Evolutionary conservation across 768 basidiomycete species (phyloP).

Genomic region (Trametes elegans): DNA sequence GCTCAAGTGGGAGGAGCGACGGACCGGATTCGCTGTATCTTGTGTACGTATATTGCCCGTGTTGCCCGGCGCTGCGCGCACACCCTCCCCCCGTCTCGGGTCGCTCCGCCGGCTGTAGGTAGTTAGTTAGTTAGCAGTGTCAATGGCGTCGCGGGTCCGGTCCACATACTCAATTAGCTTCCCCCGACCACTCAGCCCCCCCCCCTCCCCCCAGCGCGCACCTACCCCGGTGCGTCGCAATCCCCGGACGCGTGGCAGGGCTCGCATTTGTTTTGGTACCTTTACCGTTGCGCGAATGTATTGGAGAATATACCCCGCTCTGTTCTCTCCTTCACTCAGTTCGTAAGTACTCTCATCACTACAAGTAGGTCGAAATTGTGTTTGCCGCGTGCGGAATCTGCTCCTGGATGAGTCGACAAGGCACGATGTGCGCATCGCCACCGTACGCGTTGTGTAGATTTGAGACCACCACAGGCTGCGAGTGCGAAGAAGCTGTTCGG

Average conservation of each 20-base stretch:
- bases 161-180: conserved; percentile 6
- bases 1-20: neutral
- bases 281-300: conserved; percentile 12
- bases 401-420: neutral
- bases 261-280: neutral
- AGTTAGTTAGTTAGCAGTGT: conserved; percentile 4
- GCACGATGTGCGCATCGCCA: neutral
- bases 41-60: conserved; percentile 16
- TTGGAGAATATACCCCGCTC: conserved; percentile 15
- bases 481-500: too few relatives aligned
- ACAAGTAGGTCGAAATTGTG: too few relatives aligned
- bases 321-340: neutral
- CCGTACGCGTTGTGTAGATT: too few relatives aligned
- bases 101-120: neutral
- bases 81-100: neutral
- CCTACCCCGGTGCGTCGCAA: neutral
- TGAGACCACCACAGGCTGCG: too few relatives aligned
- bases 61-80: neutral
- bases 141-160: conserved; percentile 12
- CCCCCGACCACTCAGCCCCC: too few relatives aligned
- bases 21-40: conserved; percentile 15
- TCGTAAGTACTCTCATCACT: too few relatives aligned
- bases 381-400: too few relatives aligned
- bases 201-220: too few relatives aligned
- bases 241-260: too few relatives aligned